Conservation (phyloP, 306 rosid species). For the Trifolium dubium region DNA sequence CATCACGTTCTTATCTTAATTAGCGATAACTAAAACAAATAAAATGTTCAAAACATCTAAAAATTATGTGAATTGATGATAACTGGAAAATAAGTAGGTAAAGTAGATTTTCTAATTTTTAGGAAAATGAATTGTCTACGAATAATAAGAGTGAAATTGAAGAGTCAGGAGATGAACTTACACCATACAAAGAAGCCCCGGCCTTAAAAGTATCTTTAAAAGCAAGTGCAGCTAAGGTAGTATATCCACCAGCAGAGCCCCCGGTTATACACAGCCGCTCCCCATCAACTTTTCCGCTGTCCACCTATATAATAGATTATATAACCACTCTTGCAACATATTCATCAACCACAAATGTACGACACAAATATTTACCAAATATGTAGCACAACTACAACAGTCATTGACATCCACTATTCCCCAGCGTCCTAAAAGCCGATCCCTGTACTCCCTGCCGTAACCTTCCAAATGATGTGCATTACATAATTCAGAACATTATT, state of each 20-base stretch:
- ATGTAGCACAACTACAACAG: constrained; percentile 91
- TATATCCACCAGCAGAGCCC: constrained; percentile 96
- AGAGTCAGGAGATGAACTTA: constrained; percentile 53
- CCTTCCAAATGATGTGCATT: constrained; percentile 52
- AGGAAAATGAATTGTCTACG: background rate
- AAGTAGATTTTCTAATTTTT: background rate
- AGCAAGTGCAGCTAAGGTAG: constrained; percentile 94
- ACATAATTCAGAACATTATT: constrained; percentile 28
- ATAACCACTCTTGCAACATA: constrained; percentile 7
- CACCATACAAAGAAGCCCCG: constrained; percentile 93
- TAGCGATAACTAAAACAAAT: constrained; percentile 1
- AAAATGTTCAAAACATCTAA: constrained; percentile 17
- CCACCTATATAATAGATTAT: constrained; percentile 59
- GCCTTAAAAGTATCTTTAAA: constrained; percentile 79
- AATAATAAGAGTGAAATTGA: background rate
- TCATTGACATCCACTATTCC: constrained; percentile 97
- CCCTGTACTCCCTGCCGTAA: constrained; percentile 91
- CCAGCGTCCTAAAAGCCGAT: constrained; percentile 85
- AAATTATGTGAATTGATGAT: constrained; percentile 17
- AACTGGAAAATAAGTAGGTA: background rate
- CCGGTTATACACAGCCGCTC: constrained; percentile 87
- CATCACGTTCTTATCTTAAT: background rate
- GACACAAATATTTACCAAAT: constrained; percentile 63
- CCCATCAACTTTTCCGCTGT: constrained; percentile 78
- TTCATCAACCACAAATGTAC: constrained; percentile 18